Conservation (phyloP, 208 protist species). For the Leishmania tropica region DNA sequence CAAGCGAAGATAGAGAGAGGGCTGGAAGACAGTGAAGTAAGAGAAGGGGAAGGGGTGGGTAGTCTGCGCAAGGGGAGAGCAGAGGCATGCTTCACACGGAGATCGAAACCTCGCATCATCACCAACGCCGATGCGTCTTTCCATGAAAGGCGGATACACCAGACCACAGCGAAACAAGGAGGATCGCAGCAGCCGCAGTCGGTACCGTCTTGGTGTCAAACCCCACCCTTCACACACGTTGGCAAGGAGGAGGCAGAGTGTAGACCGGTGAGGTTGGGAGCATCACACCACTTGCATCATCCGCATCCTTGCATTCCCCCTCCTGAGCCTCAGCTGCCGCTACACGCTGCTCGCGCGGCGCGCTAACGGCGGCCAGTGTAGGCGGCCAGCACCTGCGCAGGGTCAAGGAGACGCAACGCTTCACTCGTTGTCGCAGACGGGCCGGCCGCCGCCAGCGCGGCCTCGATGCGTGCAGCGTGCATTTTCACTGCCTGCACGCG, state of each 20-base stretch:
- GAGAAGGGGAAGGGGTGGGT: background rate
- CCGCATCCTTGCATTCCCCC: background rate
- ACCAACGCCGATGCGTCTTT: background rate
- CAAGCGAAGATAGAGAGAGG: background rate
- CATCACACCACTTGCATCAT: background rate
- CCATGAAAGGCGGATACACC: background rate
- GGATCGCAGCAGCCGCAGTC: background rate
- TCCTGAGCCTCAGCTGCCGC: background rate
- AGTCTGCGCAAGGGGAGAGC: background rate
- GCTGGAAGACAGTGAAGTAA: background rate
- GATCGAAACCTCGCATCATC: background rate
- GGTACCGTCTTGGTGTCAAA: background rate
- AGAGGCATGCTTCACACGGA: background rate
- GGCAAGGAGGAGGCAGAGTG: background rate
- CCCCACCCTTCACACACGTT: background rate
- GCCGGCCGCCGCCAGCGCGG: conserved; percentile 4
- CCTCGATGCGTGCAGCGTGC: conserved; percentile 21
- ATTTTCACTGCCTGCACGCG: conserved; percentile 31
- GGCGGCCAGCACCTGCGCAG: conserved; percentile 4
- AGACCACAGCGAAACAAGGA: background rate
- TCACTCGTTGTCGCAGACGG: background rate
- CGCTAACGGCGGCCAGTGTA: conserved; percentile 9
- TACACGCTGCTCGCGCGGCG: background rate
- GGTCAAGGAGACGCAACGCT: background rate
- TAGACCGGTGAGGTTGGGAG: background rate